Evolutionary conservation across 495 filamentous ascomycete species (phyloP), one percentile per base, ranked within the genome.

Genomic region (Penicillium pulvis): DNA sequence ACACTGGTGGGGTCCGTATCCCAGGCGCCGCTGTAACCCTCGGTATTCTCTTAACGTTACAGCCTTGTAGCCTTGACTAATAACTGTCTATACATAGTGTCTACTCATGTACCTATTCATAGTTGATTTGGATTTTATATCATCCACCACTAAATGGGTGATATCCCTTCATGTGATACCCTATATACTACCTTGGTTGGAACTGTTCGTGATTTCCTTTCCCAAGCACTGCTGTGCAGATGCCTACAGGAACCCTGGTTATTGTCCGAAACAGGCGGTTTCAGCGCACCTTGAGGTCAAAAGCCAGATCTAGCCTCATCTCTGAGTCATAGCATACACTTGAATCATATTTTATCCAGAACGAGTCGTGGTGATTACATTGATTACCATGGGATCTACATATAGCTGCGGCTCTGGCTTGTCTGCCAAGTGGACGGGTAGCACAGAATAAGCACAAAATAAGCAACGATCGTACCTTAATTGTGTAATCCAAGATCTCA

Each of bases 241-340:
- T 31, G 46, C 11, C 46, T 55, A 41, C 53, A 55, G 53, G 53
- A 57, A 63, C 57, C 61, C 63, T 44, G 51, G 58, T 58, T 30
- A 31, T 17, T 30, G 1, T 12, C 46, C 45, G 45, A 19, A 47
- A 28, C 19, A 16, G 19, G 20, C 23, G 12, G 23, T 24, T 16
- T 8, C 57, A 60, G 42, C 2, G 35, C 16, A 17, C 50, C 16
- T 16, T 28, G 28, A 53, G 33, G 36, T 19, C n/a, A 14, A 28
- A n/a, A 2, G 11, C 46, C 26, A 30, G 26, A 31, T 49, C 23
- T 31, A 16, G 12, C 5, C 46, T 10, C 26, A 16, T 30, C 2
- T 28, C 9, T 49, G 46, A 49, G 12, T 49, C 46, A 49, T 30
- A 31, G 9, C 45, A 26, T 16, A 4, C 44, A 23, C 20, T 26